Conservation (phyloP, 1,139 yeast species). For the Candida sp. region DNA sequence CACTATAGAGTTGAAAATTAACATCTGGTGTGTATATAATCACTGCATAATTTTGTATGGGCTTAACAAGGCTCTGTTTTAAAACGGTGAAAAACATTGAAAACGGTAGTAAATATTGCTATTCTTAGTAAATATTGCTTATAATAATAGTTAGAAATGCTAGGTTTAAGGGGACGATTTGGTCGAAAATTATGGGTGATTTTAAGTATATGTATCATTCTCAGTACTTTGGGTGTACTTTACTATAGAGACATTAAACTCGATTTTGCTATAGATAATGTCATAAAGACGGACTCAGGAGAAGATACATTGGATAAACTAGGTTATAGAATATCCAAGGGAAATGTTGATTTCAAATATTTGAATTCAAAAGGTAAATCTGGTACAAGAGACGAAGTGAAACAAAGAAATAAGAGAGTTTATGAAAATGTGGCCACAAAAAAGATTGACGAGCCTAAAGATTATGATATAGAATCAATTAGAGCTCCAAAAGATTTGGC, state of each 20-base stretch:
- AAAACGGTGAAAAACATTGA: too few relatives aligned
- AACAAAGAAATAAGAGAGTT: constrained; percentile 25
- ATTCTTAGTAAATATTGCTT: too few relatives aligned
- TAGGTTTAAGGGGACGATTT: background rate
- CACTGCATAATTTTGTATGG: too few relatives aligned
- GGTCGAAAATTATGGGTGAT: background rate
- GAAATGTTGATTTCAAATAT: constrained; percentile 26
- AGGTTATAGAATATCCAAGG: background rate
- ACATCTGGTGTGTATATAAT: background rate
- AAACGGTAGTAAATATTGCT: too few relatives aligned
- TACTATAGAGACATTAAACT: background rate
- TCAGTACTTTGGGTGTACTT: background rate
- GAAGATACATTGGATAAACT: background rate
- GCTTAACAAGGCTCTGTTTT: too few relatives aligned
- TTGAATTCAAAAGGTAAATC: constrained; percentile 21
- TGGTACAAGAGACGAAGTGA: constrained; percentile 24
- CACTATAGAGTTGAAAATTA: background rate
- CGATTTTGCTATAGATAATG: background rate
- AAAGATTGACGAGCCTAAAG: constrained; percentile 47
- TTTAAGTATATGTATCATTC: background rate
- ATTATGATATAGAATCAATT: constrained; percentile 26
- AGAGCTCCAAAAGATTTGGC: constrained; percentile 25
- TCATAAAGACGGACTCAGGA: background rate
- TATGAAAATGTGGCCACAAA: constrained; percentile 26
- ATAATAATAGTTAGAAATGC: too few relatives aligned